Conservation (phyloP, 2,329 filamentous ascomycete species). For the Phaeophleospora eucalypticola region DNA sequence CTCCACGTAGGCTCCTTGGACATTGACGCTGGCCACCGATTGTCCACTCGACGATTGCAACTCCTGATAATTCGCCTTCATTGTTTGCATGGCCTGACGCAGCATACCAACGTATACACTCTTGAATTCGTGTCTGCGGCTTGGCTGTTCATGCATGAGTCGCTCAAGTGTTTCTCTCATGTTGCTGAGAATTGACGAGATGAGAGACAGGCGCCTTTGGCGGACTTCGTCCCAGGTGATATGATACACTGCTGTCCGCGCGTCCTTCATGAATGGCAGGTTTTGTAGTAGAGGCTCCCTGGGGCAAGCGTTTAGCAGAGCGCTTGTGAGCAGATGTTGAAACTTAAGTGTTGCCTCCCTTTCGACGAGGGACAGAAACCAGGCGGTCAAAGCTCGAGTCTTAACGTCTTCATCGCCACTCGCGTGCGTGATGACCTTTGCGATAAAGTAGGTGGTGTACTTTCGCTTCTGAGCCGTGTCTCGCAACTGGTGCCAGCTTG, state of each 20-base stretch:
- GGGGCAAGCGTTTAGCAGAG: slow-evolving; percentile 47
- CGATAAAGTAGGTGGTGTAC: slow-evolving; percentile 44
- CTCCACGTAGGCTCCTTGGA: slow-evolving; percentile 53
- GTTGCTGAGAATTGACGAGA: slow-evolving; percentile 56
- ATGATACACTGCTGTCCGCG: slow-evolving; percentile 37
- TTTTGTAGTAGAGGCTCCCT: slow-evolving; percentile 51
- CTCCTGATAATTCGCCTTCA: slow-evolving; percentile 59
- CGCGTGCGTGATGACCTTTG: slow-evolving; percentile 39
- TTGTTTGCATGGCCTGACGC: slow-evolving; percentile 54
- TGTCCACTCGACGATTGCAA: slow-evolving; percentile 33
- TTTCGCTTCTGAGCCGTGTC: slow-evolving; percentile 45
- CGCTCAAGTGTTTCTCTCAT: slow-evolving; percentile 51
- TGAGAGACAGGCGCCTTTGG: slow-evolving; percentile 50
- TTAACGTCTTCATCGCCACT: slow-evolving; percentile 43
- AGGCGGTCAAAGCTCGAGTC: slow-evolving; percentile 48
- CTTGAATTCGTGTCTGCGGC: slow-evolving; percentile 35
- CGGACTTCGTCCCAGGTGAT: slow-evolving; percentile 52
- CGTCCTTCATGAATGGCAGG: slow-evolving; percentile 51
- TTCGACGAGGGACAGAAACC: slow-evolving; percentile 55
- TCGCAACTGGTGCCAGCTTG: slow-evolving; percentile 48
- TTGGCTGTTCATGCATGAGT: slow-evolving; percentile 30
- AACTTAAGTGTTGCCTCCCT: slow-evolving; percentile 58
- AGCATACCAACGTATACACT: slow-evolving; percentile 51
- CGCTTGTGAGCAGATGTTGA: slow-evolving; percentile 55
- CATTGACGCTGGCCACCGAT: slow-evolving; percentile 19